Evolutionary conservation across 352 stramenopile species (phyloP), one percentile per base, ranked within the genome.

Genomic region (Pythium sp.): DNA sequence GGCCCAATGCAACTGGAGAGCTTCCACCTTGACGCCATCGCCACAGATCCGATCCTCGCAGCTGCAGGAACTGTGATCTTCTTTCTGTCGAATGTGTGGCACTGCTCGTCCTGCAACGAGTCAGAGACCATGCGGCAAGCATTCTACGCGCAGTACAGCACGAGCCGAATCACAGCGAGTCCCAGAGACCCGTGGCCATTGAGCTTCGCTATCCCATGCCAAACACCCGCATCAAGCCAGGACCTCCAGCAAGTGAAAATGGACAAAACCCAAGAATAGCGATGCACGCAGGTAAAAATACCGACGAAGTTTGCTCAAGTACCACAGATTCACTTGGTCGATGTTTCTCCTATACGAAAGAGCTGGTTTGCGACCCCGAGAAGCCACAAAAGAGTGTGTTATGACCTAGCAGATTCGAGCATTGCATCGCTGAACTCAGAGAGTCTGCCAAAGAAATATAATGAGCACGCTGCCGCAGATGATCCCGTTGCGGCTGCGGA

Each of bases 81-180:
- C 54, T 93, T 93, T 62, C 64, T 80, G 47, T 93, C 86, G 2
- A 79, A 89, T 57, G 78, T 92, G 28, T 93, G 83, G 86, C 86
- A 93, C 55, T 83, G 69, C 58, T 93, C 86, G 3, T 81, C 82
- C 11, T 74, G 62, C 69, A 93, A 93, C 62, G 66, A 74, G 24
- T 87, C 86, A 11, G 41, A 73, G 18, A 32, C 47, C 1, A 28
- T 56, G 28, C 77, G 86, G 38, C 79, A 83, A 8, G 86, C 84
- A 1, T 92, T 92, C 64, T 93, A 93, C 72, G 83, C 79, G 0
- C 86, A 93, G 64, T 93, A 90, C 68, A 89, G 76, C 24, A 47
- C 61, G 32, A 57, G 74, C 20, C 72, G 43, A 32, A 92, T 93
- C 67, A 87, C 73, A 18, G 78, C 79, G 38, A 71, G 66, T 36